Conservation (phyloP, 2,329 filamentous ascomycete species). For the Botrytis tulipae region DNA sequence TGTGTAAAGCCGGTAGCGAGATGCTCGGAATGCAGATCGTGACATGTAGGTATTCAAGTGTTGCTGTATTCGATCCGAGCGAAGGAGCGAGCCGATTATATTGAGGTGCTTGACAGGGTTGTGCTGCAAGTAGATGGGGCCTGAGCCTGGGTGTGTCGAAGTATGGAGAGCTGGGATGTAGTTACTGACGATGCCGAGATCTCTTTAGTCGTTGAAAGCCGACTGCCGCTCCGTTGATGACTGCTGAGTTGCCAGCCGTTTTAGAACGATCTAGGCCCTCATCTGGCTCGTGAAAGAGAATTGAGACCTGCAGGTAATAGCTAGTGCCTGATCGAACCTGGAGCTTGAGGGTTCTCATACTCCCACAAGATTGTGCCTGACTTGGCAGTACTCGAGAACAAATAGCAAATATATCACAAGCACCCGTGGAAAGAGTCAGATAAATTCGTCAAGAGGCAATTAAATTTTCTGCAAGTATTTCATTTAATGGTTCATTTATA, state of each 20-base stretch:
- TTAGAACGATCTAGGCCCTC: not conserved
- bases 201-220: not conserved
- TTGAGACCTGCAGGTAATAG: not conserved
- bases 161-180: not conserved
- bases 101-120: not conserved
- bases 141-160: too few relatives aligned
- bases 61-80: not conserved
- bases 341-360: not conserved
- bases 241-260: not conserved
- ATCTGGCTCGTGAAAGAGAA: too few relatives aligned
- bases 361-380: not conserved
- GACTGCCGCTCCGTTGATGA: not conserved
- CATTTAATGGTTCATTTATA: constrained; percentile 22
- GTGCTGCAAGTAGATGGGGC: not conserved
- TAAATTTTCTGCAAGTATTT: constrained; percentile 17
- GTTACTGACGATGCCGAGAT: not conserved
- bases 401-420: not conserved
- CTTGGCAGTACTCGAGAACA: not conserved
- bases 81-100: not conserved
- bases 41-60: not conserved
- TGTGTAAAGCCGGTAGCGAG: not conserved
- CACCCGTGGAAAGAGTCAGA: not conserved
- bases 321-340: not conserved
- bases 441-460: not conserved
- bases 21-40: not conserved